Conservation (phyloP, 2,329 filamentous ascomycete genomes). For the Aspergillus latus region DNA sequence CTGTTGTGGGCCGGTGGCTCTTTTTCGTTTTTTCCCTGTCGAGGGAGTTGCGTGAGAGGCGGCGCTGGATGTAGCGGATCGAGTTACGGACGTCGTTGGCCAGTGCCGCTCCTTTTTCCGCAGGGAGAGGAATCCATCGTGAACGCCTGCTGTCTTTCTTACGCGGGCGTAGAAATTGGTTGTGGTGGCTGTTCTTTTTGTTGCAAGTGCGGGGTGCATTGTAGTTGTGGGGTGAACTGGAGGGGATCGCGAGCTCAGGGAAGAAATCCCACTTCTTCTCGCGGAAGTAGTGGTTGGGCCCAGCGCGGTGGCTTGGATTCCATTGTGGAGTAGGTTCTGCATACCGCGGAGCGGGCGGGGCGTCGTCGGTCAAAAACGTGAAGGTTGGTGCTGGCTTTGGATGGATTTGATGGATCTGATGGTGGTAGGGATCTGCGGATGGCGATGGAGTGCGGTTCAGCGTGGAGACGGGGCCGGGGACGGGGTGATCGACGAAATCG, state of each 20-base stretch:
- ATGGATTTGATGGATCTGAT: neutral
- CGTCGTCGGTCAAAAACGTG: conserved; percentile 23
- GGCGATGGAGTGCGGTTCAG: conserved; percentile 4
- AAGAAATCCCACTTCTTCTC: conserved; percentile 46
- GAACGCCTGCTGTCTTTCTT: conserved; percentile 26
- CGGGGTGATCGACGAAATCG: conserved; percentile 27
- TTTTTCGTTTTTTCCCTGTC: conserved; percentile 21
- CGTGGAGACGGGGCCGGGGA: conserved; percentile 11
- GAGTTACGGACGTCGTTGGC: conserved; percentile 34
- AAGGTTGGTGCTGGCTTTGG: conserved; percentile 6
- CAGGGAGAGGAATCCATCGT: conserved; percentile 29
- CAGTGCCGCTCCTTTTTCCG: conserved; percentile 24
- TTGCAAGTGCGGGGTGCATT: conserved; percentile 12
- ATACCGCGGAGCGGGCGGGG: conserved; percentile 15
- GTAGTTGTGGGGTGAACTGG: conserved; percentile 20
- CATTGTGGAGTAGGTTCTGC: conserved; percentile 23
- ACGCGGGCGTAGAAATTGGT: conserved; percentile 13
- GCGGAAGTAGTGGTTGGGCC: conserved; percentile 39
- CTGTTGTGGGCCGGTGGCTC: conserved; percentile 16
- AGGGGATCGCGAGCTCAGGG: conserved; percentile 36
- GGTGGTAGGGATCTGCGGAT: conserved; percentile 14
- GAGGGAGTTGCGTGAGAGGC: conserved; percentile 27
- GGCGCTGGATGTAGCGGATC: conserved; percentile 36
- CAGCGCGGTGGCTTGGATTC: conserved; percentile 20
- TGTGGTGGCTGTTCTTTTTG: neutral